Base-by-base conservation (phyloP, 495 filamentous ascomycete species). In the Symbiotaphrina buchneri region DNA sequence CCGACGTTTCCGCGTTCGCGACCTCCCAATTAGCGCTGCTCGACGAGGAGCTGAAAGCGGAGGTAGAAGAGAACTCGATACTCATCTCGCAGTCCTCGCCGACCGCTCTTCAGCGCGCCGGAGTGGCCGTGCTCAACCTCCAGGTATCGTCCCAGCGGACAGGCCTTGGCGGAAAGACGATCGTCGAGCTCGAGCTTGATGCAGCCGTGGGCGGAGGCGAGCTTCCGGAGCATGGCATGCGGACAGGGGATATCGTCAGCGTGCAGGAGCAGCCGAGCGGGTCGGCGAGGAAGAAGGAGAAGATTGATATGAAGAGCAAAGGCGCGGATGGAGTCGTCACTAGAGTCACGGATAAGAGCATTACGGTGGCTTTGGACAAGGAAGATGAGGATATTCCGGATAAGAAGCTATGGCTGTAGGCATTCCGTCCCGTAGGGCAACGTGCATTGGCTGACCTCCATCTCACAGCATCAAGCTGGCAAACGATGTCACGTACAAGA, bases 401-500 rank as follows among this genome's bases (percentile, higher is more conserved):
- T 23, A 71, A 66, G 42, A 70, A 63, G 48, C 43, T 73, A 30
- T 74, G 68, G 70, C 47, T 68, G 67, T 71, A 43, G 44, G 56
- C 56, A 30, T 19, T 35, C 33, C 10, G n/a, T 5, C 21, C 20
- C 25, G 5, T 33, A 16, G 28, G 2, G 19, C 10, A 30, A 30
- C 14, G 8, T 5, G 18, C 10, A 10, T 5, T 13, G 10, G 8
- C n/a, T 16, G 20, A 6, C 15, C 13, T 21, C 31, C 17, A 35
- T 20, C 6, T 40, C 26, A 31, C 39, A 73, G 68, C 26, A 72
- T 97, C 14, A 95, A 95, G 56, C 54, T 95, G 43, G 82, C 87
- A 10, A 92, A 95, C 51, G 90, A 95, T 54, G 73, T 93, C 39
- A 93, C 83, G 22, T 83, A 75, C 52, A 65, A 75, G 52, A 60